Percentiles rank a stretch among this genome's conserved stretches.
Evolutionary conservation across 2,329 filamentous ascomycete genomes (phyloP).

Genomic region (Penicillium sumatraense): DNA sequence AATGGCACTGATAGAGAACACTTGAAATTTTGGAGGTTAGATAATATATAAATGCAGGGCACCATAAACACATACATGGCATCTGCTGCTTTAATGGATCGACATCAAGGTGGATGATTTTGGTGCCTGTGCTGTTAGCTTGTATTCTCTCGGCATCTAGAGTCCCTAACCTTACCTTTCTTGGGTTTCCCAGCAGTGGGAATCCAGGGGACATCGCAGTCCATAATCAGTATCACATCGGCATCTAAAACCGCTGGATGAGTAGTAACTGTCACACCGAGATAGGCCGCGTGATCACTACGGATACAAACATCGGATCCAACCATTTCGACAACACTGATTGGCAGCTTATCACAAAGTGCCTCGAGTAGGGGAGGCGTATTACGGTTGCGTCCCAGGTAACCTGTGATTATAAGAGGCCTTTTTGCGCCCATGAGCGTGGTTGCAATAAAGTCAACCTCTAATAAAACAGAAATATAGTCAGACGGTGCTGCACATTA

Average conservation of each 20-base stretch:
- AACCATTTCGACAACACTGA: slow-evolving; percentile 54
- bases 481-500: neutral
- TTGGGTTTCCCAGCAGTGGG: slow-evolving; percentile 67
- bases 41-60: slow-evolving; percentile 46
- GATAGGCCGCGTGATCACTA: slow-evolving; percentile 55
- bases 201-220: slow-evolving; percentile 93
- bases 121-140: slow-evolving; percentile 49
- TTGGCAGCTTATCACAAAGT: slow-evolving; percentile 52
- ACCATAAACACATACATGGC: slow-evolving; percentile 67
- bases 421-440: slow-evolving; percentile 49
- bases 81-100: slow-evolving; percentile 72
- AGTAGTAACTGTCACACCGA: slow-evolving; percentile 73
- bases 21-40: neutral
- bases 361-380: slow-evolving; percentile 47
- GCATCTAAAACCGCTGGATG: slow-evolving; percentile 74
- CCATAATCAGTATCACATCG: slow-evolving; percentile 80
- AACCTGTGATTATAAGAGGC: slow-evolving; percentile 55
- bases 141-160: too few species aligned
- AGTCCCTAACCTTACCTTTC: slow-evolving; percentile 6
- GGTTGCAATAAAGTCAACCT: slow-evolving; percentile 43
- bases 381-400: slow-evolving; percentile 50
- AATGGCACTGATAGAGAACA: slow-evolving; percentile 53
- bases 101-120: slow-evolving; percentile 67
- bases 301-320: slow-evolving; percentile 54
- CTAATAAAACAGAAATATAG: slow-evolving; percentile 9